Base-by-base conservation (phyloP, 305 asterid genomes). In the Withania somnifera region DNA sequence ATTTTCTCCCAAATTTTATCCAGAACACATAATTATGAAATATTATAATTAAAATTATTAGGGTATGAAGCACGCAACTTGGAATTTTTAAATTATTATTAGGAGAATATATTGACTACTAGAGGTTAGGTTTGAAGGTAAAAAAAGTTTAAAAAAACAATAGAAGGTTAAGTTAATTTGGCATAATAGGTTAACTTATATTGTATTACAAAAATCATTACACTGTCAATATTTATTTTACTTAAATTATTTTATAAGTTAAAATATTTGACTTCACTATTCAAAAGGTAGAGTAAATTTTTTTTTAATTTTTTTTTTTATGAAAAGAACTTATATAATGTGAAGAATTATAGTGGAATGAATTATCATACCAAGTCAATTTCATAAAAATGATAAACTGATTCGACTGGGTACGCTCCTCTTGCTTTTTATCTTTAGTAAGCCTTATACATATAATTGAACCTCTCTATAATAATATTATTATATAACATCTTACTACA, bases 1-100 rank as follows among this genome's bases (percentile, higher is more conserved):
- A 57, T 47, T 73, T 73, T 68, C 82, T 34, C 83, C 34, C 15
- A 81, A 47, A 14, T 79, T 58, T 57, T 79, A 45, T 79, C 75
- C 52, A 22, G 9, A 57, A 24, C 58, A 79, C 7, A 42, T 28
- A 15, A 75, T 75, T 47, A 75, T 75, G 79, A 75, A 50, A 75
- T 50, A 50, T 26, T 47, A 75, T 50, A 75, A 75, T 26, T 50
- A 51, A 71, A 2, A 75, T 50, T 71, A 45, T 47, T 75, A 26
- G 60, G 79, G 26, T 75, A 47, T 47, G 40, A 47, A 47, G 61
- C 79, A 73, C 61, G 79, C 61, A 3, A 73, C 45, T 73, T 26
- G n/a, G 42, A 47, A 14, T 47, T 5, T 73, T 50, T 7, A 3
- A 2, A 0, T 63, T 64, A 0, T 66, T 30, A 3, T 30, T 30